Conservation (phyloP, 345 rosid species). For the Eucalyptus caleyi region DNA sequence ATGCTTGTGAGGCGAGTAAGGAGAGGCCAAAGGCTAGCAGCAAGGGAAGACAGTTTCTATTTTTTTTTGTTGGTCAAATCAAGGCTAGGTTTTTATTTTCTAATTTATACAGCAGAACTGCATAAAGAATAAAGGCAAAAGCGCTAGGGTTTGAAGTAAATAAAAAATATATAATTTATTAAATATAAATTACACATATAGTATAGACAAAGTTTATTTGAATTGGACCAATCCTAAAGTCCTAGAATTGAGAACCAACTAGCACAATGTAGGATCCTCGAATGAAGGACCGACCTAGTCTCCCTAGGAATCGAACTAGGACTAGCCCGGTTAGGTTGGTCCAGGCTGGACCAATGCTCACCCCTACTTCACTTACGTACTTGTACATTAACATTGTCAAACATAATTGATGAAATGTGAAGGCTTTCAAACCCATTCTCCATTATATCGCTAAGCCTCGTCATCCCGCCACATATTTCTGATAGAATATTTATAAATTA, state of each 20-base stretch:
- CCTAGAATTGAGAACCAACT: accelerated
- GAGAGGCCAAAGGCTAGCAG: accelerated
- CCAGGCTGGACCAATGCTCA: accelerated
- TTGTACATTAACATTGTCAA: not conserved
- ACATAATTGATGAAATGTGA: not conserved
- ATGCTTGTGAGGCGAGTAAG: too few relatives aligned
- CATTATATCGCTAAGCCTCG: accelerated
- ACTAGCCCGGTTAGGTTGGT: too few relatives aligned
- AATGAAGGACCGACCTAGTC: accelerated
- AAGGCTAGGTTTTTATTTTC: too few relatives aligned
- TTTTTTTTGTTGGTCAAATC: too few relatives aligned
- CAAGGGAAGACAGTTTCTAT: too few relatives aligned
- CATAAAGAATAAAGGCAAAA: accelerated
- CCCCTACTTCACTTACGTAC: too few relatives aligned
- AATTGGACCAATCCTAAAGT: too few relatives aligned
- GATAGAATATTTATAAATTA: too few relatives aligned
- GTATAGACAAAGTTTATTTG: accelerated
- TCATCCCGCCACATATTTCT: not conserved
- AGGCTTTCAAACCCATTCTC: not conserved
- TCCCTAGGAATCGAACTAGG: accelerated
- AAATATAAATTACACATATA: too few relatives aligned
- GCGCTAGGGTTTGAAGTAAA: accelerated
- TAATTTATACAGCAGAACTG: accelerated
- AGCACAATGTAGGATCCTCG: accelerated
- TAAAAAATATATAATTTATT: too few relatives aligned